A percentile compares a stretch with the other conserved stretches of the same genome.
phyloP scores from a whole-genome alignment of 83 land plant genomes.

The Larix sibirica region DNA sequence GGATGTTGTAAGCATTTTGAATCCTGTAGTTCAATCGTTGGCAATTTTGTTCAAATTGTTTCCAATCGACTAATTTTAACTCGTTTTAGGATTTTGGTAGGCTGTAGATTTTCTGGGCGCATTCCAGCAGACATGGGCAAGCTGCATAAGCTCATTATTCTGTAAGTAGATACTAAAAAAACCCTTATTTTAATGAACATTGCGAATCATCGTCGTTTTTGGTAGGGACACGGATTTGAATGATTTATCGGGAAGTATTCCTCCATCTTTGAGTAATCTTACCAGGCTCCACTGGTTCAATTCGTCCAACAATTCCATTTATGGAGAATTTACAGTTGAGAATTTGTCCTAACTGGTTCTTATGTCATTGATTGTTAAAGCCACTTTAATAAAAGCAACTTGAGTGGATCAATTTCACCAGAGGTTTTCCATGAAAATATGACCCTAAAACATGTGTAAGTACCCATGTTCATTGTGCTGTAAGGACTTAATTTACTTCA shows the following conservation, averaged over 20 bases:
- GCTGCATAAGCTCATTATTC: constrained; percentile 20
- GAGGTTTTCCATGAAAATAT: no score
- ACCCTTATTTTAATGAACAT: not conserved
- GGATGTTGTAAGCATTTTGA: constrained; percentile 35
- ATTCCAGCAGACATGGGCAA: constrained; percentile 52
- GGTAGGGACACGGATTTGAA: constrained; percentile 52
- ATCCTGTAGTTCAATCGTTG: not conserved
- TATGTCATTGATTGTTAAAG: constrained; percentile 16
- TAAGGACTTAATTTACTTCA: no score
- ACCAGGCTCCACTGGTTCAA: constrained; percentile 53
- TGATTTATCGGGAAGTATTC: constrained; percentile 43
- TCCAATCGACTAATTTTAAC: not conserved
- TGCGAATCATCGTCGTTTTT: not conserved
- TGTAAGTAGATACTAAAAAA: constrained; percentile 29
- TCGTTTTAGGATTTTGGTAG: constrained; percentile 38
- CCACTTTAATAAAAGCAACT: constrained; percentile 37
- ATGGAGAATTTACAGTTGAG: constrained; percentile 51
- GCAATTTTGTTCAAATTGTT: no score
- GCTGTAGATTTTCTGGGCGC: constrained; percentile 57
- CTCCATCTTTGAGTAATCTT: constrained; percentile 49
- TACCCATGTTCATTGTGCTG: no score
- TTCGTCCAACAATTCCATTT: constrained; percentile 44
- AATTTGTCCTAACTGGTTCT: constrained; percentile 16
- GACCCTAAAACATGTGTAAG: no score
- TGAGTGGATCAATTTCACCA: constrained; percentile 26